Evolutionary conservation across 1,139 yeast species (phyloP).

Genomic region (Lodderomyces orthopsilosis): DNA sequence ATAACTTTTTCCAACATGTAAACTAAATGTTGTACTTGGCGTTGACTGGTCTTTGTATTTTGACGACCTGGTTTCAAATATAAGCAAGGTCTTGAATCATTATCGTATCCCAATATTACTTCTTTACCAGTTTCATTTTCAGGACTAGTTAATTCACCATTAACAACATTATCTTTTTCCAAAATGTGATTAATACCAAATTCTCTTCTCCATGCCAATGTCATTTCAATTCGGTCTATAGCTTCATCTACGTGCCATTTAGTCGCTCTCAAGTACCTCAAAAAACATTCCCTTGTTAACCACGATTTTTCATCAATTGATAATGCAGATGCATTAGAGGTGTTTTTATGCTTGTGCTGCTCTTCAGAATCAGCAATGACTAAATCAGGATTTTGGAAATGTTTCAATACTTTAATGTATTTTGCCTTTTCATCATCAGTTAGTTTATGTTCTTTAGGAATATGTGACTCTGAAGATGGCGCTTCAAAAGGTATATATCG

Average conservation of each 20-base stretch:
- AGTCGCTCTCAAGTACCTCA: slow-evolving; percentile 47
- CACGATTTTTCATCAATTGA: slow-evolving; percentile 38
- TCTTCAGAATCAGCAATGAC: slow-evolving; percentile 40
- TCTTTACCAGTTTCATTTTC: slow-evolving; percentile 51
- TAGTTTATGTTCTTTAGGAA: slow-evolving; percentile 52
- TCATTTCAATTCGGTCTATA: slow-evolving; percentile 39
- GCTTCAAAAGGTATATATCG: slow-evolving; percentile 47
- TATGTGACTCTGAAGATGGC: slow-evolving; percentile 46
- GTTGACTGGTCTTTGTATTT: slow-evolving; percentile 42
- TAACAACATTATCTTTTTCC: slow-evolving; percentile 34
- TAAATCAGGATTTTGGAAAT: slow-evolving; percentile 52
- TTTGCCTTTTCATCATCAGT: slow-evolving; percentile 54
- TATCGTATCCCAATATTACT: slow-evolving; percentile 46
- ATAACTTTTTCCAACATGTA: slow-evolving; percentile 48
- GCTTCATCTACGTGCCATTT: slow-evolving; percentile 44
- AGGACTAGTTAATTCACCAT: slow-evolving; percentile 28
- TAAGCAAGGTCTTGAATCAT: slow-evolving; percentile 47
- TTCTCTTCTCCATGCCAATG: slow-evolving; percentile 49
- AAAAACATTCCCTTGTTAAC: slow-evolving; percentile 49
- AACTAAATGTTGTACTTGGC: slow-evolving; percentile 50
- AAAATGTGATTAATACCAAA: slow-evolving; percentile 36
- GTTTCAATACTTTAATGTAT: slow-evolving; percentile 55
- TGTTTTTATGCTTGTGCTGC: slow-evolving; percentile 24
- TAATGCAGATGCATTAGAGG: slow-evolving; percentile 19
- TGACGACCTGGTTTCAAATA: slow-evolving; percentile 50